phyloP scores from a whole-genome alignment of 805 yeast genomes.

The Monosporozyma aquatica region DNA sequence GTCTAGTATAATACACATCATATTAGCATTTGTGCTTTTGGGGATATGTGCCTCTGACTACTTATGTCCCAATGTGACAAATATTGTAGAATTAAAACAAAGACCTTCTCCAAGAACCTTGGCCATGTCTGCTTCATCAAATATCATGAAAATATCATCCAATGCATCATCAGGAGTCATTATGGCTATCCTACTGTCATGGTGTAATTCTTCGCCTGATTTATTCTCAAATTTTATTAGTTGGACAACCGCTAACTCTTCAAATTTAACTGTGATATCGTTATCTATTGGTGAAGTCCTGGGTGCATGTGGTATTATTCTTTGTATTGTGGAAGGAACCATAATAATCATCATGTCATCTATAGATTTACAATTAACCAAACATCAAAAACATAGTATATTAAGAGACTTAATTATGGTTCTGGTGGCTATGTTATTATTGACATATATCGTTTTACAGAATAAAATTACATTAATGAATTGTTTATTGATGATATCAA shows the following conservation, averaged over 20 bases:
- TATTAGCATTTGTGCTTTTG: constrained; percentile 23
- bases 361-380: constrained; percentile 11
- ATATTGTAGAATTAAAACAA: constrained; percentile 18
- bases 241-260: constrained; percentile 21
- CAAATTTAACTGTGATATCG: constrained; percentile 18
- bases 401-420: constrained; percentile 23
- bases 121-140: background rate
- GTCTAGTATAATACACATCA: constrained; percentile 21
- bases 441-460: constrained; percentile 19
- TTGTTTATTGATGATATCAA: constrained; percentile 21
- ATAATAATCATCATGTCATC: constrained; percentile 25
- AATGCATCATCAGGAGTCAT: constrained; percentile 15
- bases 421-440: constrained; percentile 16
- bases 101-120: background rate
- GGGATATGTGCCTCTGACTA: constrained; percentile 32
- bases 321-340: constrained; percentile 30
- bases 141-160: background rate
- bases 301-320: constrained; percentile 32
- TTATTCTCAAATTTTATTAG: constrained; percentile 30
- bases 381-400: constrained; percentile 14
- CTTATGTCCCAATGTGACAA: constrained; percentile 30
- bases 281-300: constrained; percentile 31
- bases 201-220: constrained; percentile 34
- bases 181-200: constrained; percentile 28
- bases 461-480: constrained; percentile 21